phyloP scores from a whole-genome alignment of 1,139 yeast species.

The Suhomyces bokatorum region DNA sequence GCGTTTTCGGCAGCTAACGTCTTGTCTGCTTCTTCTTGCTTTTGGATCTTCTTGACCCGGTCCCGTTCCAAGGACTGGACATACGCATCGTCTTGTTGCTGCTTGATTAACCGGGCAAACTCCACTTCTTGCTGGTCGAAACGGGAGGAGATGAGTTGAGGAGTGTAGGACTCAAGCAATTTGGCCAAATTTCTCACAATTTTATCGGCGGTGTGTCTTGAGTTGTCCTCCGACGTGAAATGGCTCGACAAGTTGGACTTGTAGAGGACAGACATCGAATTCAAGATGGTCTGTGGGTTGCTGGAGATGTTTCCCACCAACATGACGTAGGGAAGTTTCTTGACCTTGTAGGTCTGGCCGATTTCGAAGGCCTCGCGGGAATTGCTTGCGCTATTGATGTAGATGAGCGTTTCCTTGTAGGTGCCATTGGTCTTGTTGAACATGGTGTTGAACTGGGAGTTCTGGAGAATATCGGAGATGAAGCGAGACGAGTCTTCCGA shows the following conservation, averaged over 20 bases:
- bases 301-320: constrained; percentile 53
- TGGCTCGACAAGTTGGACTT: constrained; percentile 35
- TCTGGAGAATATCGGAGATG: constrained; percentile 28
- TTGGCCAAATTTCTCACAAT: constrained; percentile 36
- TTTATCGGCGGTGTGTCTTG: constrained; percentile 27
- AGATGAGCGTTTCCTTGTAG: constrained; percentile 43
- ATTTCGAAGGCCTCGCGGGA: constrained; percentile 55
- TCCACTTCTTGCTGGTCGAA: constrained; percentile 57
- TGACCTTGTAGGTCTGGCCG: constrained; percentile 43
- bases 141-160: constrained; percentile 52
- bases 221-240: constrained; percentile 23
- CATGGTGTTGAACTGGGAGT: constrained; percentile 30
- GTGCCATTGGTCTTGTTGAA: constrained; percentile 38
- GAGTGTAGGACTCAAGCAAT: constrained; percentile 44
- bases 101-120: constrained; percentile 48
- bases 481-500: constrained; percentile 30
- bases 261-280: constrained; percentile 55
- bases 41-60: constrained; percentile 35
- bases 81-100: constrained; percentile 61
- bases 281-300: constrained; percentile 43
- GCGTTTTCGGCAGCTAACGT: constrained; percentile 7
- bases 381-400: constrained; percentile 36
- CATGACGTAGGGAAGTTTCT: constrained; percentile 46
- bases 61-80: constrained; percentile 50
- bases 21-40: constrained; percentile 20